Evolutionary conservation across 495 filamentous ascomycete species (phyloP), one percentile per base, ranked within the genome.

Genomic region (Aspergillus cavernicola): DNA sequence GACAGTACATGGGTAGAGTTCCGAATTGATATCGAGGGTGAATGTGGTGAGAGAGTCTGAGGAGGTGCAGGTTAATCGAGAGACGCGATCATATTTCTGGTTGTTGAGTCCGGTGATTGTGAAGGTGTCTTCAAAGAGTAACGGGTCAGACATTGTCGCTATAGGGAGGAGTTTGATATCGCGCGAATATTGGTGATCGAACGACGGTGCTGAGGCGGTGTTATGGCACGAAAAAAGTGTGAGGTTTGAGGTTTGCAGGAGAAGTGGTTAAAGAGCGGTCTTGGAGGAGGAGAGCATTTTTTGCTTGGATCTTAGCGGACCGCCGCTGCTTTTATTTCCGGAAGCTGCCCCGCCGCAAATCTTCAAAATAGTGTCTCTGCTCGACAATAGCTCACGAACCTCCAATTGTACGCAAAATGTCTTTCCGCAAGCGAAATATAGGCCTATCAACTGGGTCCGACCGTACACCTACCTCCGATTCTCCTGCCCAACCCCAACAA

Each of bases 111-210:
- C 64, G 48, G 86, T 90, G 65, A 99, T 79, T 49, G 76, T 84
- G 85, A 99, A 97, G 66, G 82, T 84, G 53, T 95, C 90, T 67
- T 96, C 90, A 77, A 92, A 96, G 69, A 97, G 87, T 56, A 91
- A 81, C 10, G 92, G 82, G 76, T 98, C 90, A 48, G 80, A 82
- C 66, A 86, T 78, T n/a, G n/a, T n/a, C n/a, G n/a, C n/a, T n/a
- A n/a, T n/a, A n/a, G n/a, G n/a, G n/a, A n/a, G n/a, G n/a, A n/a
- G n/a, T n/a, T n/a, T n/a, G n/a, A n/a, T 2, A 10, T 36, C 26
- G 31, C 28, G 15, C 28, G 20, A 24, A 18, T 4, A 13, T 33
- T 13, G 23, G 15, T 20, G 19, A n/a, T 42, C 22, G 7, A 40
- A 18, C 1, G 6, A 40, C 3, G 19, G 9, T 23, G 8, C 18